Base-by-base conservation (phyloP, 495 filamentous ascomycete species). In the Daldinia childiae region DNA sequence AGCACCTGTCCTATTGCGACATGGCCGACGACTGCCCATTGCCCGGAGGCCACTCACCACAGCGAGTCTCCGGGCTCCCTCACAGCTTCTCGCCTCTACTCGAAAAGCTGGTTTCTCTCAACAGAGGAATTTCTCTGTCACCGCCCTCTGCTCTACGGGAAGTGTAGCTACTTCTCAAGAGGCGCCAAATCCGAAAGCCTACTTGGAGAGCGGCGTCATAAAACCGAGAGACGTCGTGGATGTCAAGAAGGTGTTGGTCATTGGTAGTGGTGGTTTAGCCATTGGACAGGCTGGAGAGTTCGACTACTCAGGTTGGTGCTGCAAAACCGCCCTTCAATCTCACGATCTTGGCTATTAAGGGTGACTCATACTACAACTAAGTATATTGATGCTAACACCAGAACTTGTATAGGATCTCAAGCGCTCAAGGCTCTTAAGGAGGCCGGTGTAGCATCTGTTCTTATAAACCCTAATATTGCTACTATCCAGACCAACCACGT, bases 201-300 rank as follows among this genome's bases (percentile, higher is more conserved):
- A 97, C 79, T 84, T 98, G 62, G 87, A 90, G 58, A 97, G 93
- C 80, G 94, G 93, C 61, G 91, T 88, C 56, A 88, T 98, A 69
- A 90, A 90, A 74, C 90, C 88, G 51, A 85, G 82, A 67, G 86
- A 93, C 72, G 79, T 91, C 54, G 90, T 98, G 48, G 90, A 97
- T 82, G 95, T 99, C 62, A 97, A 94, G 85, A 99, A 98, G 85
- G 95, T 98, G n/a, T 85, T 99, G 57, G 92, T 99, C 60, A 92
- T 99, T 77, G 95, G 95, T 41, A 93, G 90, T 81, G 95, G 95
- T 81, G 95, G 95, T 81, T 87, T 99, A 67, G 95, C 93, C 78
- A 99, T 99, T 85, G 95, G 95, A 66, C 95, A 99, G 82, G 95
- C 95, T 64, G 95, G 95, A 82, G 95, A 99, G 82, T 99, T 99